These are phyloP conservation scores for Sphagnum tenellum DNA, from an alignment of 225 moss, liverwort and hornwort genomes.

Conservation along the genomic window DNA sequence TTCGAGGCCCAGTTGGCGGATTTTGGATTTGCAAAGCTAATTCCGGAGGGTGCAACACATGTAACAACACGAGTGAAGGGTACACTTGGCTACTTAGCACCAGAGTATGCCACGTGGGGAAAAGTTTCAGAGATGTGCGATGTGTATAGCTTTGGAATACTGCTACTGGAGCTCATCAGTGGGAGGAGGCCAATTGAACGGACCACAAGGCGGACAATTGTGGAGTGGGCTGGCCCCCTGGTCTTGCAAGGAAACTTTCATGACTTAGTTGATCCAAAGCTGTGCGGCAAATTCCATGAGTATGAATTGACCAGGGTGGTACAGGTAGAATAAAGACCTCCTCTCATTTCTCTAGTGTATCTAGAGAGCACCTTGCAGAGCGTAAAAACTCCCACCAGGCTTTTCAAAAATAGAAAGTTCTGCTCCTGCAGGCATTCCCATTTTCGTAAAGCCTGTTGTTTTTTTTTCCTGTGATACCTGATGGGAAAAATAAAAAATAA, in stretches of 20 bases:
- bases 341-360: no score
- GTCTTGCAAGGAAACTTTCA: slow-evolving; percentile 56
- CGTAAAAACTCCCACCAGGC: no score
- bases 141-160: slow-evolving; percentile 87
- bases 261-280: slow-evolving; percentile 76
- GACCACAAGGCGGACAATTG: slow-evolving; percentile 67
- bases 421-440: background rate
- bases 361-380: no score
- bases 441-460: background rate
- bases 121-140: slow-evolving; percentile 77
- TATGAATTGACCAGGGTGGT: slow-evolving; percentile 72
- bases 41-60: slow-evolving; percentile 70
- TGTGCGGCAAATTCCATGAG: slow-evolving; percentile 59
- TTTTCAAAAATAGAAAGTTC: no score
- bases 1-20: slow-evolving; percentile 77
- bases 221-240: slow-evolving; percentile 85
- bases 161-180: slow-evolving; percentile 82
- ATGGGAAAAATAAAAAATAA: background rate
- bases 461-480: background rate
- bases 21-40: slow-evolving; percentile 73
- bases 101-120: slow-evolving; percentile 69
- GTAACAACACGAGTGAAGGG: slow-evolving; percentile 91
- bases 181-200: slow-evolving; percentile 90
- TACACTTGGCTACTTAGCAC: slow-evolving; percentile 67
- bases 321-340: slow-evolving; percentile 20